phyloP scores from a whole-genome alignment of 345 rosid genomes.

The Hypericum perforatum region DNA sequence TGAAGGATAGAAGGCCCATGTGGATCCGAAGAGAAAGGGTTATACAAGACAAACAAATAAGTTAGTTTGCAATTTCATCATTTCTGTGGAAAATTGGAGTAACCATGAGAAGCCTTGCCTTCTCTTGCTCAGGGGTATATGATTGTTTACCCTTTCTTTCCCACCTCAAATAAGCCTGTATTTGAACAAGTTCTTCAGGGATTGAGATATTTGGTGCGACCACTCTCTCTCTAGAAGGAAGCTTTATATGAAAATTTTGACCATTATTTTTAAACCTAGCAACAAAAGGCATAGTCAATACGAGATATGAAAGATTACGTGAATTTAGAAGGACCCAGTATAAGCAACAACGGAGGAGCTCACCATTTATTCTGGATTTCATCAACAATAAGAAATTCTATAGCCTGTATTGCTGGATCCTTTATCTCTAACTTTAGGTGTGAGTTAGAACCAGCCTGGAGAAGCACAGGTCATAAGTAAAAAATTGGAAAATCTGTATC shows the following conservation, averaged over 20 bases:
- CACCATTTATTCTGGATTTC: slow-evolving; percentile 81
- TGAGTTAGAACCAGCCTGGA: slow-evolving; percentile 58
- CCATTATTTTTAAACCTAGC: slow-evolving; percentile 87
- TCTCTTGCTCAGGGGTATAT: slow-evolving; percentile 68
- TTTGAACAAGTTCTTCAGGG: slow-evolving; percentile 94
- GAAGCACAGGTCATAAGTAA: neutral
- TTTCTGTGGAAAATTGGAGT: neutral
- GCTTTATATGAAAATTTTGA: slow-evolving; percentile 61
- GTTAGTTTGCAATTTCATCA: too few relatives aligned
- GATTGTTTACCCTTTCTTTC: slow-evolving; percentile 92
- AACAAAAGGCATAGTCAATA: slow-evolving; percentile 1
- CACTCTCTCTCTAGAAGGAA: slow-evolving; percentile 41
- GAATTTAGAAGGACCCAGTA: slow-evolving; percentile 9
- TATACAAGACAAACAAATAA: neutral
- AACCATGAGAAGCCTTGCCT: slow-evolving; percentile 28
- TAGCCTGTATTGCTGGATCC: slow-evolving; percentile 62
- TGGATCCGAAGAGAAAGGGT: neutral
- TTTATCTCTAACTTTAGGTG: slow-evolving; percentile 65
- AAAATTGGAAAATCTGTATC: slow-evolving; percentile 1
- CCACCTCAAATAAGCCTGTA: slow-evolving; percentile 93
- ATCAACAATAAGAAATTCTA: slow-evolving; percentile 87
- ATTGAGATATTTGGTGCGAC: slow-evolving; percentile 32
- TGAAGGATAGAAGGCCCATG: neutral
- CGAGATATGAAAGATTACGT: slow-evolving; percentile 5
- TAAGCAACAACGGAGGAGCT: slow-evolving; percentile 15